phyloP scores from a whole-genome alignment of 768 basidiomycete species.

The Psilocybe azurescens region DNA sequence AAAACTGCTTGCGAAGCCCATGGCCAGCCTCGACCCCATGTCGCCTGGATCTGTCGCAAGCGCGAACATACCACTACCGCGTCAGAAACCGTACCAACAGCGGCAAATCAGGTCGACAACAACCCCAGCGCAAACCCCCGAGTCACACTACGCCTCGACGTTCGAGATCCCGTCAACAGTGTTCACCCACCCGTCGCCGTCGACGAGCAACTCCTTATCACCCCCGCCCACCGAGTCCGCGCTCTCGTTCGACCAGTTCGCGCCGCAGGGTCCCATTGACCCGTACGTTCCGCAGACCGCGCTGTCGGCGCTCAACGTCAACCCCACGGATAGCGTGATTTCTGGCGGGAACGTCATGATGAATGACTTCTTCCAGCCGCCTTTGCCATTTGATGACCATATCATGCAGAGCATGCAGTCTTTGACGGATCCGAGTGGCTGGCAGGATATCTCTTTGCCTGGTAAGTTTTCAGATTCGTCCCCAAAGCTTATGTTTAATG shows the following conservation, averaged over 20 bases:
- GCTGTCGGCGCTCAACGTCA: conserved; percentile 18
- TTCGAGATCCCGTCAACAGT: conserved; percentile 30
- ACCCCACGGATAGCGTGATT: conserved; percentile 12
- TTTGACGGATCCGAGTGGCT: conserved; percentile 54
- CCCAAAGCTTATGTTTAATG: no score
- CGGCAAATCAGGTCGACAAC: conserved; percentile 18
- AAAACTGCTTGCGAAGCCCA: conserved; percentile 68
- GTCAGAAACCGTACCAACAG: conserved; percentile 8
- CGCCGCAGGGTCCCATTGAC: conserved; percentile 46
- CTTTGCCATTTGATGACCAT: conserved; percentile 62
- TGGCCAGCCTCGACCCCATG: conserved; percentile 40
- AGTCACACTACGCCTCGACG: conserved; percentile 17
- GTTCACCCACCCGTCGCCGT: conserved; percentile 43
- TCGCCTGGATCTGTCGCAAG: conserved; percentile 25
- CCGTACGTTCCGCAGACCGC: conserved; percentile 40
- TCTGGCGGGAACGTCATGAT: conserved; percentile 32
- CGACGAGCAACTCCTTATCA: conserved; percentile 48
- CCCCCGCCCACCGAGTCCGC: conserved; percentile 51
- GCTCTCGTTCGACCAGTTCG: conserved; percentile 53
- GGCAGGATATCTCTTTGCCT: conserved; percentile 61
- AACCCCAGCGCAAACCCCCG: conserved; percentile 22
- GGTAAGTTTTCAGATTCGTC: conserved; percentile 39
- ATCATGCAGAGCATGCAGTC: conserved; percentile 68
- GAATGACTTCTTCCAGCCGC: conserved; percentile 53
- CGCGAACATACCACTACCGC: conserved; percentile 20